Percentiles rank a stretch among this genome's conserved stretches.
Evolutionary conservation across 2,329 filamentous ascomycete genomes (phyloP).

Genomic region (Tricladium varicosporioides): DNA sequence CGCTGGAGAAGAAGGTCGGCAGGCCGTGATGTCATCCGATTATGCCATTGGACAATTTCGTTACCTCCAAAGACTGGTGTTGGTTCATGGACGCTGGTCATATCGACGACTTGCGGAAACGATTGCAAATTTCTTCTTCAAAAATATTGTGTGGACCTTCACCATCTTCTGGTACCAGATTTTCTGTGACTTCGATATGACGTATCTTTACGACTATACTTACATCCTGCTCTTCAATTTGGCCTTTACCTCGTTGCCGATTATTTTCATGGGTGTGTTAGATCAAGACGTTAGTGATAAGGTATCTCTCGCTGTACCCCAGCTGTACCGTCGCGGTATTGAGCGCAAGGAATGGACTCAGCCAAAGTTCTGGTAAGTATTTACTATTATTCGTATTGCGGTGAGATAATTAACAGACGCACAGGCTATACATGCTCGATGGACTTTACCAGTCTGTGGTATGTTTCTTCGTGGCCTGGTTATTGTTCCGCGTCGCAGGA

Average conservation of each 20-base stretch:
- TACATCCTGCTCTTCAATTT: slow-evolving; percentile 97
- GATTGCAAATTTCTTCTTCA: slow-evolving; percentile 99
- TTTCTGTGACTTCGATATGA: slow-evolving; percentile 93
- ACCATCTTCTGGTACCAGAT: slow-evolving; percentile 97
- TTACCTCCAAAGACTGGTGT: slow-evolving; percentile 77
- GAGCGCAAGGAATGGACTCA: slow-evolving; percentile 97
- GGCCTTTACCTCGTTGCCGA: slow-evolving; percentile 91
- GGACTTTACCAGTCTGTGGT: slow-evolving; percentile 93
- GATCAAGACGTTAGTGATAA: slow-evolving; percentile 96
- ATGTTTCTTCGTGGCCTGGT: slow-evolving; percentile 88
- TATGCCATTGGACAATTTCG: slow-evolving; percentile 95
- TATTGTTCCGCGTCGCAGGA: slow-evolving; percentile 68
- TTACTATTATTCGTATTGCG: slow-evolving; percentile 16
- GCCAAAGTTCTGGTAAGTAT: slow-evolving; percentile 86
- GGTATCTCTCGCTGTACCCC: slow-evolving; percentile 89
- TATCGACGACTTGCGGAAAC: slow-evolving; percentile 90
- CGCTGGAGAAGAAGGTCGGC: slow-evolving; percentile 85
- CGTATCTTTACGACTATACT: slow-evolving; percentile 95
- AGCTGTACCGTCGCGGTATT: slow-evolving; percentile 93
- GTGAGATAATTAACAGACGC: slow-evolving; percentile 33
- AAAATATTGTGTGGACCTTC: slow-evolving; percentile 98
- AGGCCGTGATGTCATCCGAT: slow-evolving; percentile 94
- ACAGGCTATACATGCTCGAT: slow-evolving; percentile 88
- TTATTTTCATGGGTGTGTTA: slow-evolving; percentile 93
- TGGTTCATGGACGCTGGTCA: slow-evolving; percentile 95